Conservation (phyloP, 768 basidiomycete genomes). For the Suillus occidentalis region DNA sequence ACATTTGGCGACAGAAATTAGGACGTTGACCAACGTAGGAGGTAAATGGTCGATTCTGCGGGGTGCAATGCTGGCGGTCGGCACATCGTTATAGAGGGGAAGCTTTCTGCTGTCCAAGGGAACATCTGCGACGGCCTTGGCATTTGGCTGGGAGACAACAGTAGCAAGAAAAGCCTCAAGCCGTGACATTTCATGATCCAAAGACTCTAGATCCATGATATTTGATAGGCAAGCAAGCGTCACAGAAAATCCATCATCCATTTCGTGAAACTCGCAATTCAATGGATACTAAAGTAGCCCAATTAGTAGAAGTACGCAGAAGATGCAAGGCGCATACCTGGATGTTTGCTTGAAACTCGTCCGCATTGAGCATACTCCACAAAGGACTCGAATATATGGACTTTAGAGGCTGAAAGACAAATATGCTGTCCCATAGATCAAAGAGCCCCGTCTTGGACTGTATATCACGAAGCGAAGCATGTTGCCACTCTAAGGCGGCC, state of each 20-base stretch:
- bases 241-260: constrained; percentile 30
- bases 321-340: constrained; percentile 30
- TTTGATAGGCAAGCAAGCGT: constrained; percentile 36
- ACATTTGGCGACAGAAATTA: constrained; percentile 25
- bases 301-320: background rate
- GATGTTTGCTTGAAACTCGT: constrained; percentile 17
- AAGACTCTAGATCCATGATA: constrained; percentile 25
- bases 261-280: constrained; percentile 42
- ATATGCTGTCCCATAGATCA: constrained; percentile 42
- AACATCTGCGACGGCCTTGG: constrained; percentile 8
- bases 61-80: background rate
- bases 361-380: constrained; percentile 24
- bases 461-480: constrained; percentile 44
- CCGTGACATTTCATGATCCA: constrained; percentile 17
- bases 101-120: background rate
- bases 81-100: background rate
- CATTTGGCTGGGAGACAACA: constrained; percentile 22
- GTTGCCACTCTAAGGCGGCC: constrained; percentile 43
- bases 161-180: constrained; percentile 22
- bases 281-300: constrained; percentile 39
- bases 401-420: constrained; percentile 41
- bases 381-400: constrained; percentile 6
- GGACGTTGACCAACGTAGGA: constrained; percentile 8
- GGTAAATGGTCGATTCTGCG: constrained; percentile 10
- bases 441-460: constrained; percentile 34